Conservation (phyloP, 164 flowering plant genomes). For the Hamamelis virginiana region DNA sequence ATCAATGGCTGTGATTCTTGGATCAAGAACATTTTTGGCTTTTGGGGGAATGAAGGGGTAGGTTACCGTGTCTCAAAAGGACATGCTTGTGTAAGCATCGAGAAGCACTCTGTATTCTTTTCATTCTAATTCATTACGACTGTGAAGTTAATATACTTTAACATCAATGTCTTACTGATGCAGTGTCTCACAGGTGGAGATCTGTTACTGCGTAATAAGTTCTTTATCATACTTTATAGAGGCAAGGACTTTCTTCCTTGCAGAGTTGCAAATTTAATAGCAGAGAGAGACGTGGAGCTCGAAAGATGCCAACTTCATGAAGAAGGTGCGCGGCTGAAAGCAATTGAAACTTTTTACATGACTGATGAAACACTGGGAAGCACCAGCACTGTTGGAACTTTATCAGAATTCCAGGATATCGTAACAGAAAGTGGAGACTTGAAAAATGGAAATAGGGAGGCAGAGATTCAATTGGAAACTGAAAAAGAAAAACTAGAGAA, state of each 20-base stretch:
- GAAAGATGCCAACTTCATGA: conserved; percentile 51
- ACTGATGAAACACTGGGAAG: conserved; percentile 18
- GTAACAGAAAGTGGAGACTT: conserved; percentile 27
- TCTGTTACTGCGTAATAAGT: conserved; percentile 79
- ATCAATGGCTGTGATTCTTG: too few relatives aligned
- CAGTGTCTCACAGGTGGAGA: conserved; percentile 93
- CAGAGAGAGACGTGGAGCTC: conserved; percentile 65
- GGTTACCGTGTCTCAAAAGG: neutral
- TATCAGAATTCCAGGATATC: conserved; percentile 63
- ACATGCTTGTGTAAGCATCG: neutral
- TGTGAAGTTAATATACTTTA: neutral
- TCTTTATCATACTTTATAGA: conserved; percentile 70
- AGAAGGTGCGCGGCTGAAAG: conserved; percentile 68
- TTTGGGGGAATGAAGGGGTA: neutral
- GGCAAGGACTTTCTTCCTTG: conserved; percentile 89
- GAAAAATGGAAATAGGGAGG: conserved; percentile 23
- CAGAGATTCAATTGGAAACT: conserved; percentile 45
- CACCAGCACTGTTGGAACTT: conserved; percentile 50
- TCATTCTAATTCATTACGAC: neutral
- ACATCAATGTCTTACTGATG: conserved; percentile 24
- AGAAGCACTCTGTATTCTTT: neutral
- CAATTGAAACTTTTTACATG: conserved; percentile 32
- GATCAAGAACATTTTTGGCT: neutral
- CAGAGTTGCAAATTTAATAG: conserved; percentile 48
- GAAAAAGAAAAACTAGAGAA: conserved; percentile 59